A percentile compares a stretch with the other conserved stretches of the same genome.
These are phyloP conservation scores for Catharanthus roseus DNA, from an alignment of 257 asterid species.

Conservation along the genomic window DNA sequence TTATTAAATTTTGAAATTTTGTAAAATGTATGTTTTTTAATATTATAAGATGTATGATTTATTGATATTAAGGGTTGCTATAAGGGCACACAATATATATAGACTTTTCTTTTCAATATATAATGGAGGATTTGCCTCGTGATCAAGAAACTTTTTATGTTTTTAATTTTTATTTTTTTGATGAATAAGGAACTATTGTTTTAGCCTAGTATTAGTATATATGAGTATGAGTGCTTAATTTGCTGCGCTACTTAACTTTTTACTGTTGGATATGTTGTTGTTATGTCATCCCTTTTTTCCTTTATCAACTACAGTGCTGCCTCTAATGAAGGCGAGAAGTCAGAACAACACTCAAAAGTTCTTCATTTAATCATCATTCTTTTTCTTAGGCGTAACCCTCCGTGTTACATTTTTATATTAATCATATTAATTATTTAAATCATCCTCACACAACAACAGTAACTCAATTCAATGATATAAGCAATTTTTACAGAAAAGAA, in stretches of 20 bases:
- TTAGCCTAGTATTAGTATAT: background rate
- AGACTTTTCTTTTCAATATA: no score
- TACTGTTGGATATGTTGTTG: background rate
- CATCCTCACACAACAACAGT: no score
- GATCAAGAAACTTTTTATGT: constrained; percentile 2
- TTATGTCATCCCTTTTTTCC: background rate
- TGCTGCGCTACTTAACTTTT: constrained; percentile 11
- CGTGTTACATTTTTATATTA: background rate
- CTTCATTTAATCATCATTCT: background rate
- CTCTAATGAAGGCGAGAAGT: background rate
- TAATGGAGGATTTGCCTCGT: constrained; percentile 10
- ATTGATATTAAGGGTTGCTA: no score
- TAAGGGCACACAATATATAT: no score
- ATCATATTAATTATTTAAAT: no score
- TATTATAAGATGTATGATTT: no score
- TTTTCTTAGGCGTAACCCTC: no score
- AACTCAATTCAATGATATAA: no score
- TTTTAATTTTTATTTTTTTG: background rate
- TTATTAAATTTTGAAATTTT: no score
- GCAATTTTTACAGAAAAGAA: no score
- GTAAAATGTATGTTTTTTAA: no score
- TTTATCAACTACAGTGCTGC: background rate
- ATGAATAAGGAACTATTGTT: no score
- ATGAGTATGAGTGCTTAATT: constrained; percentile 7
- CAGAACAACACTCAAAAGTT: background rate